Percentiles rank a stretch among this genome's conserved stretches.
Evolutionary conservation across 139 green algal genomes (phyloP).

Genomic region (Micractinium conductrix): DNA sequence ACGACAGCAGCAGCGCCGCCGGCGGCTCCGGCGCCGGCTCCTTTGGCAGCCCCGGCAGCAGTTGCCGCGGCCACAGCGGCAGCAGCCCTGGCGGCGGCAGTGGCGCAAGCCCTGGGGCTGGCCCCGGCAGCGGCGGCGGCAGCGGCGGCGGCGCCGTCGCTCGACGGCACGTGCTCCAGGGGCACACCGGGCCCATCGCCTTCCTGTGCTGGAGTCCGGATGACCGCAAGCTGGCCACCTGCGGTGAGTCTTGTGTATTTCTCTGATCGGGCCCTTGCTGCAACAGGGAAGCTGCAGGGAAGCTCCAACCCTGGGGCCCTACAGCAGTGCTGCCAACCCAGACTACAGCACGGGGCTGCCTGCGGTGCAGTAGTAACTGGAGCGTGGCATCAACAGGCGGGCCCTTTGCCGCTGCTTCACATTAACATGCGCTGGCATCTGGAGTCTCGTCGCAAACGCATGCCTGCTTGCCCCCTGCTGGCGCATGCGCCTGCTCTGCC

Average conservation of each 20-base stretch:
- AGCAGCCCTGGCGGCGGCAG: neutral
- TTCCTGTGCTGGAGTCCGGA: slow-evolving; percentile 69
- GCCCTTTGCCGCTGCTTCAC: too few species aligned
- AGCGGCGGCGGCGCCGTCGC: neutral
- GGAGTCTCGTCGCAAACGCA: too few species aligned
- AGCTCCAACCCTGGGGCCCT: too few species aligned
- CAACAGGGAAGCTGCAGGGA: too few species aligned
- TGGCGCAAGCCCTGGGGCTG: neutral
- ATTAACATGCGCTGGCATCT: neutral
- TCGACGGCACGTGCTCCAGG: slow-evolving; percentile 44
- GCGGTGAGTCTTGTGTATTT: too few species aligned
- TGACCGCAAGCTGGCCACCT: slow-evolving; percentile 50
- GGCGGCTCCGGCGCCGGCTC: neutral
- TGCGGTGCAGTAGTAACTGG: too few species aligned
- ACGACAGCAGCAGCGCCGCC: neutral
- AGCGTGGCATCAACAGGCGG: too few species aligned
- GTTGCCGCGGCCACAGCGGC: neutral
- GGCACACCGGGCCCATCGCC: slow-evolving; percentile 54
- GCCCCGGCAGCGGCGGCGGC: neutral
- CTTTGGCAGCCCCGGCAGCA: neutral
- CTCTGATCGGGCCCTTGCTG: too few species aligned
- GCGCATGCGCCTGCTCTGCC: too few species aligned
- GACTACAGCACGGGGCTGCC: too few species aligned
- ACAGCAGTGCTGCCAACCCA: too few species aligned
- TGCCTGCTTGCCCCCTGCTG: too few species aligned